Conservation (phyloP, 2,329 filamentous ascomycete species). For the Claviceps pazoutovae region DNA sequence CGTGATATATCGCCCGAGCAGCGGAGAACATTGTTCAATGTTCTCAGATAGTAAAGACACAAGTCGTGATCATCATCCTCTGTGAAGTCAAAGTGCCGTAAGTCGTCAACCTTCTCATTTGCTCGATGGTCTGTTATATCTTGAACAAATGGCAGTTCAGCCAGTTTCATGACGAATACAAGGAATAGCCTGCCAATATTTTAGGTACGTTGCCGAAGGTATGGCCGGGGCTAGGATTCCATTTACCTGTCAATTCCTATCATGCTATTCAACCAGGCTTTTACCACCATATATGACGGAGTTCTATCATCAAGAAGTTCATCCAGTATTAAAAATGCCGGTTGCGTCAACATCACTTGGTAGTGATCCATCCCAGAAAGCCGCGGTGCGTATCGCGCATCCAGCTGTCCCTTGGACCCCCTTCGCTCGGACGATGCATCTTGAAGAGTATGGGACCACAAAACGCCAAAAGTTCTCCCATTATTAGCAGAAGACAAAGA, state of each 20-base stretch:
- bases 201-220: constrained; percentile 1
- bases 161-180: constrained; percentile 45
- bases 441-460: constrained; percentile 71
- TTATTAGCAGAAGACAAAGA: constrained; percentile 33
- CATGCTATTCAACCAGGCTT: constrained; percentile 63
- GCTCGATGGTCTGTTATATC: constrained; percentile 4
- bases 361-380: constrained; percentile 47
- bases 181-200: constrained; percentile 37
- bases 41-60: constrained; percentile 64
- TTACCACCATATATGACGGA: constrained; percentile 62
- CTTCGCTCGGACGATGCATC: constrained; percentile 42
- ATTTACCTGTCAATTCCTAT: constrained; percentile 47
- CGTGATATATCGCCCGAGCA: constrained; percentile 55
- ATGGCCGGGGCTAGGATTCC: constrained; percentile 8
- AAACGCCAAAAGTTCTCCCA: constrained; percentile 55
- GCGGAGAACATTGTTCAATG: constrained; percentile 57
- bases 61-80: constrained; percentile 59
- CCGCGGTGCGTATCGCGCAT: constrained; percentile 23
- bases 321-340: constrained; percentile 71
- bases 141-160: constrained; percentile 37
- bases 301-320: constrained; percentile 57
- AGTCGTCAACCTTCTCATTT: constrained; percentile 8
- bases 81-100: constrained; percentile 18
- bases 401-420: constrained; percentile 29
- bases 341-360: constrained; percentile 63